Evolutionary conservation across 108 stramenopile species (phyloP).

Genomic region (Fragilaria crotonensis): DNA sequence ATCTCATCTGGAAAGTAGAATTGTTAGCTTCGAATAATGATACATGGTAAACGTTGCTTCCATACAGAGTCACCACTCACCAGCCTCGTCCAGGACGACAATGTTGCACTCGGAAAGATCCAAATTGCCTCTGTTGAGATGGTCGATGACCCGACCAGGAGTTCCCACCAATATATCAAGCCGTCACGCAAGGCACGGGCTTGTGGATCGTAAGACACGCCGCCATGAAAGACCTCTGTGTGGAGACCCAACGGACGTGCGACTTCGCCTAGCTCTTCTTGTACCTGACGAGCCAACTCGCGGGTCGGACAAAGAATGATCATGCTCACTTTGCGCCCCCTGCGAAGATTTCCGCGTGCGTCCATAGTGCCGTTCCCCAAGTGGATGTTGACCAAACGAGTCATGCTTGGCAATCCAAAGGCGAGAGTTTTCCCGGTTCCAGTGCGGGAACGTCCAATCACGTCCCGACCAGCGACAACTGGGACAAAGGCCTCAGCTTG

Average conservation of each 20-base stretch:
- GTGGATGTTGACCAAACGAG: slow-evolving; percentile 43
- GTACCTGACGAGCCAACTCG: slow-evolving; percentile 98
- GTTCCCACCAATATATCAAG: slow-evolving; percentile 98
- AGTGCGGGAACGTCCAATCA: slow-evolving; percentile 95
- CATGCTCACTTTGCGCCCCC: slow-evolving; percentile 85
- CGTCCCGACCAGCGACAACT: slow-evolving; percentile 83
- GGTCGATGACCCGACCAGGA: slow-evolving; percentile 97
- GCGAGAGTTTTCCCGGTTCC: slow-evolving; percentile 99
- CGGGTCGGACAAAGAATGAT: slow-evolving; percentile 96
- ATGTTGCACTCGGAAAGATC: slow-evolving; percentile 72
- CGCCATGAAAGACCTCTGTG: slow-evolving; percentile 92
- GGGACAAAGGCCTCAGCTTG: slow-evolving; percentile 89
- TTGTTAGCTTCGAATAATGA: background rate
- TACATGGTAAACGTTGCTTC: background rate
- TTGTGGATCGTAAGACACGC: slow-evolving; percentile 92
- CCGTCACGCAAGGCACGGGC: slow-evolving; percentile 75
- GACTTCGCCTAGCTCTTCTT: slow-evolving; percentile 69
- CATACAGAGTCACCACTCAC: background rate
- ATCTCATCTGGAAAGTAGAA: slow-evolving; percentile 81
- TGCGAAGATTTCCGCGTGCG: slow-evolving; percentile 37
- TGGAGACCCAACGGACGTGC: slow-evolving; percentile 72
- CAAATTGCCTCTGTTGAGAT: slow-evolving; percentile 90
- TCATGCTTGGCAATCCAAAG: slow-evolving; percentile 92
- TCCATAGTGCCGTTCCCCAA: slow-evolving; percentile 51
- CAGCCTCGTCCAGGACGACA: slow-evolving; percentile 96